These are phyloP conservation scores for Neurospora sp. DNA, from an alignment of 495 filamentous ascomycete species.

Conservation along the genomic window DNA sequence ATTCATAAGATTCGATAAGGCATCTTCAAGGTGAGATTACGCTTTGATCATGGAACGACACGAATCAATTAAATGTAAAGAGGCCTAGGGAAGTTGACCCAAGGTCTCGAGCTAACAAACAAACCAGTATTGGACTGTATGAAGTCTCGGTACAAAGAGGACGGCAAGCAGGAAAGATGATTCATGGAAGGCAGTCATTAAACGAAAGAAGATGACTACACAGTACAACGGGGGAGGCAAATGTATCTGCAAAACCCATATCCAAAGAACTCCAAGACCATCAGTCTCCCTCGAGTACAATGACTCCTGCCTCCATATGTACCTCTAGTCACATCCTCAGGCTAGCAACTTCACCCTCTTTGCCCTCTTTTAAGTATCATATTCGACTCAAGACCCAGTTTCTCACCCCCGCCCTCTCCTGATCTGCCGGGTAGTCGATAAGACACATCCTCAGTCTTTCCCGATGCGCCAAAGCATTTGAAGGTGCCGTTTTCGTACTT, in stretches of 20 bases:
- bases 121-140: too few species aligned
- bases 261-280: too few species aligned
- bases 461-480: background rate
- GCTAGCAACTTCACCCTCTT: background rate
- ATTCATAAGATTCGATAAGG: too few species aligned
- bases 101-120: too few species aligned
- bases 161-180: background rate
- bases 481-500: background rate
- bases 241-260: too few species aligned
- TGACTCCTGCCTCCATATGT: background rate
- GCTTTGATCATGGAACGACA: too few species aligned
- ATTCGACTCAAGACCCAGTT: background rate
- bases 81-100: too few species aligned
- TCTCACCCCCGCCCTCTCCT: background rate
- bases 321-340: background rate
- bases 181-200: background rate
- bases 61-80: too few species aligned
- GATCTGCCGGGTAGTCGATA: background rate
- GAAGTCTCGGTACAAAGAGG: background rate
- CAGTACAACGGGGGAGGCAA: too few species aligned
- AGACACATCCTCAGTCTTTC: background rate
- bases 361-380: background rate
- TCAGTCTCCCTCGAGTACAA: background rate
- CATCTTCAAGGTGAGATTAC: too few species aligned
- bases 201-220: too few species aligned